Evolutionary conservation across 2,329 filamentous ascomycete species (phyloP), one percentile per base, ranked within the genome.

Genomic region (Trichoderma cornu-damae): DNA sequence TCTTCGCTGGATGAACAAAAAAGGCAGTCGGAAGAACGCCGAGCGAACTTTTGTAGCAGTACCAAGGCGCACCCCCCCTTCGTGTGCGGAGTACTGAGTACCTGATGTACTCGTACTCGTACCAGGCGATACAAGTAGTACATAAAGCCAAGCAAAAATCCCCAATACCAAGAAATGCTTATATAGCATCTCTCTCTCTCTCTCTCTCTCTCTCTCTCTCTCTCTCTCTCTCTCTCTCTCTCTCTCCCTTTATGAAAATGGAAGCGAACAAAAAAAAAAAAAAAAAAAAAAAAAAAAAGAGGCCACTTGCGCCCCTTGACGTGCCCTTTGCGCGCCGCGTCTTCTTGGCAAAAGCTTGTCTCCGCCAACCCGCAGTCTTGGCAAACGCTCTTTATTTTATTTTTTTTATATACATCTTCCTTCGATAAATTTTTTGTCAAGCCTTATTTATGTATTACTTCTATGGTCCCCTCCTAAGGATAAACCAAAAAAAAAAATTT

Each of bases 281-380:
- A 42, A 20, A n/a, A 42, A 11, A 14, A 49, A 35, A 32, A 12
- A 14, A 32, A 16, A 40, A 8, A 18, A 8, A 6, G 14, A 37
- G 20, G 2, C 20, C 11, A n/a, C 20, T 38, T 38, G 51, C 30
- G n/a, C 24, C n/a, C 42, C 26, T 43, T 51, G 37, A 38, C 16
- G 43, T 52, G 37, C 37, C 37, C 20, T 30, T 6, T 9, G 20
- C 6, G 46, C 30, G 46, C 37, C 28, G 44, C 26, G 49, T 38
- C 49, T 14, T 42, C 68, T 70, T 67, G 69, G 66, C 66, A 67
- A 68, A n/a, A 68, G 66, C 66, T 68, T 68, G 62, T 65, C 59
- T 62, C 40, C 51, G 30, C 40, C 28, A 54, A 20, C 51, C 44
- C 37, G 55, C 40, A 61, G 64, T 62, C 64, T 66, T 61, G 61